phyloP scores from a whole-genome alignment of 2,329 filamentous ascomycete species.

The Colletotrichum neosansevieriae region DNA sequence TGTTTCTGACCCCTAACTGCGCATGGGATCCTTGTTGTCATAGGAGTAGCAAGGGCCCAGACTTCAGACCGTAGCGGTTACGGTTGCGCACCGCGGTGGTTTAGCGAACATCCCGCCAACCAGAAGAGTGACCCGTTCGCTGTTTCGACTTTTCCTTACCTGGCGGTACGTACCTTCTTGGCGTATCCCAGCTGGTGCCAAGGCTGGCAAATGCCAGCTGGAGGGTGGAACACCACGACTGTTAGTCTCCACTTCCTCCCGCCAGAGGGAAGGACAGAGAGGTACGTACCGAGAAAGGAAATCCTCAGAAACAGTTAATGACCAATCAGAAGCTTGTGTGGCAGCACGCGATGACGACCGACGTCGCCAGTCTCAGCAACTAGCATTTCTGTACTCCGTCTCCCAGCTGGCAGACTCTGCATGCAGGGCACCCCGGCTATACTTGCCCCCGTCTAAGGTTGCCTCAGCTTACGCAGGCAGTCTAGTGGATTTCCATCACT shows the following conservation, averaged over 20 bases:
- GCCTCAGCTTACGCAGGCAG: neutral
- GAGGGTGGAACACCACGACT: conserved; percentile 11
- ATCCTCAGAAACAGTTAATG: neutral
- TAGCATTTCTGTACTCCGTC: neutral
- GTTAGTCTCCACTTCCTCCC: neutral
- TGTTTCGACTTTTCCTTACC: neutral
- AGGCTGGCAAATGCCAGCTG: neutral
- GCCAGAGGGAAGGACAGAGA: too few relatives aligned
- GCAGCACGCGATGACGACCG: conserved; percentile 32
- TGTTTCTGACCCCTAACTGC: too few relatives aligned
- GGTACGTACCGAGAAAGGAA: neutral
- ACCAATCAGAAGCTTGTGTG: conserved; percentile 21
- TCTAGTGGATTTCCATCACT: too few relatives aligned
- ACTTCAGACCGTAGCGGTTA: conserved; percentile 27
- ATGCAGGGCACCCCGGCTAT: conserved; percentile 37
- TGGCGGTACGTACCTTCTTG: neutral
- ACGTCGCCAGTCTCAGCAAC: conserved; percentile 10
- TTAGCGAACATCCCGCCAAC: conserved; percentile 3
- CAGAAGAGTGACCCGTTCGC: neutral
- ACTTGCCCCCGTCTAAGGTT: conserved; percentile 15
- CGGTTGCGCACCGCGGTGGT: conserved; percentile 2
- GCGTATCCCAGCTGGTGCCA: too few relatives aligned
- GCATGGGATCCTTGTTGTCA: too few relatives aligned
- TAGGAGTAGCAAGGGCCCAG: conserved; percentile 13
- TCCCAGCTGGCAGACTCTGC: conserved; percentile 28